These are phyloP conservation scores for Margaritispora aquatica DNA, from an alignment of 495 filamentous ascomycete species.

Conservation along the genomic window DNA sequence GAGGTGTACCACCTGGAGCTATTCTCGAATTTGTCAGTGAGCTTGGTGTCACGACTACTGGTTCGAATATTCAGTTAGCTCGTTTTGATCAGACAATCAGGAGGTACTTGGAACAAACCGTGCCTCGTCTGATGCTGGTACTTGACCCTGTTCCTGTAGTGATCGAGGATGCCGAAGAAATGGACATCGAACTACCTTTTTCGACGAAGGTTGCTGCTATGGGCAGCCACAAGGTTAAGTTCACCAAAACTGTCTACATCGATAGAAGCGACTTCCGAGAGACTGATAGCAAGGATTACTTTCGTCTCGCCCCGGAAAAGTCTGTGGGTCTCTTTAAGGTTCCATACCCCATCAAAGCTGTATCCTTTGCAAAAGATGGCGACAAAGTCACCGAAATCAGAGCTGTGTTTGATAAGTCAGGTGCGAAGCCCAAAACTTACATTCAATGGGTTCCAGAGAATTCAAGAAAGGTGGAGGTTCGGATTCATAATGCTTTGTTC, in stretches of 20 bases:
- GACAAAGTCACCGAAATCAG: conserved; percentile 66
- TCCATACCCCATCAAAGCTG: conserved; percentile 77
- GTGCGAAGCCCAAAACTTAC: conserved; percentile 78
- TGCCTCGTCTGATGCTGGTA: conserved; percentile 75
- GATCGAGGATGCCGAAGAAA: conserved; percentile 61
- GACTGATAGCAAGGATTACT: conserved; percentile 77
- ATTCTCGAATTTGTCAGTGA: conserved; percentile 77
- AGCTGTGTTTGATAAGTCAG: conserved; percentile 59
- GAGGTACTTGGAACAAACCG: conserved; percentile 67
- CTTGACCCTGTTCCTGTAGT: conserved; percentile 65
- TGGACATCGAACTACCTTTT: conserved; percentile 58
- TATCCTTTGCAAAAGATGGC: conserved; percentile 67
- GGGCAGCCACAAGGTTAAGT: conserved; percentile 55
- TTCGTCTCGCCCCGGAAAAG: conserved; percentile 89
- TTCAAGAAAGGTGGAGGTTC: conserved; percentile 67
- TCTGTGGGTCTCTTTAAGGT: conserved; percentile 80
- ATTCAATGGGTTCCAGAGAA: conserved; percentile 84
- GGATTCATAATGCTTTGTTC: conserved; percentile 80
- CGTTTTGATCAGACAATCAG: conserved; percentile 68
- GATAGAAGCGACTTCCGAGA: conserved; percentile 91
- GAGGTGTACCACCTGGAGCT: conserved; percentile 75
- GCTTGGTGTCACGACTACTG: conserved; percentile 68
- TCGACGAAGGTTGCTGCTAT: conserved; percentile 57
- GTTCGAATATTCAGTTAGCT: conserved; percentile 57
- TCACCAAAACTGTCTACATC: conserved; percentile 86